Conservation (phyloP, 331 rosid genomes). For the Telfairia occidentalis region DNA sequence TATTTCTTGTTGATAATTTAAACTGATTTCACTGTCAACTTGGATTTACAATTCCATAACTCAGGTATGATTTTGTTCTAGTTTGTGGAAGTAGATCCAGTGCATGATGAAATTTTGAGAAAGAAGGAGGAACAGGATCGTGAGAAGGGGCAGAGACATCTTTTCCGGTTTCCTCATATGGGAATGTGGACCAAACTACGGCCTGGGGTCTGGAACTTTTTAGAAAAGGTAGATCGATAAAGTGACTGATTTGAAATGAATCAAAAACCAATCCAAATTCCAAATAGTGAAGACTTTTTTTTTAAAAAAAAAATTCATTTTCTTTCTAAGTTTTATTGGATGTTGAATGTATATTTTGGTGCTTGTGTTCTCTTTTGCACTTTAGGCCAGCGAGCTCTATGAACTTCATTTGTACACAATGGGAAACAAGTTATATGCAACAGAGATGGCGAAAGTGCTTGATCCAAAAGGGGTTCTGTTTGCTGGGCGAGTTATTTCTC, state of each 20-base stretch:
- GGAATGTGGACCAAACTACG: conserved; percentile 99
- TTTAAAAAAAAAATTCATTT: neutral
- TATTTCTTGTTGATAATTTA: conserved; percentile 19
- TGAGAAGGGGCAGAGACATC: conserved; percentile 62
- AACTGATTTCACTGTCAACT: conserved; percentile 5
- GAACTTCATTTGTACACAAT: conserved; percentile 97
- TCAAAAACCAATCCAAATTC: neutral
- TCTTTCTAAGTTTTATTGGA: neutral
- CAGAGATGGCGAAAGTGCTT: conserved; percentile 97
- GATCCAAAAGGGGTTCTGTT: conserved; percentile 83
- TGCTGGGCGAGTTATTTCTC: conserved; percentile 90
- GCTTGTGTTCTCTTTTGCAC: conserved; percentile 18
- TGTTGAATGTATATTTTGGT: conserved; percentile 14
- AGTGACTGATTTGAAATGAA: neutral
- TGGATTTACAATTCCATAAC: conserved; percentile 6
- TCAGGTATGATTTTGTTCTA: conserved; percentile 18
- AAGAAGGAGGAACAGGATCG: conserved; percentile 88
- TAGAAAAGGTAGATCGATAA: conserved; percentile 65
- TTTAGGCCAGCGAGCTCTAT: conserved; percentile 83
- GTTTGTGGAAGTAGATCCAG: conserved; percentile 91
- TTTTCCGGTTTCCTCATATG: conserved; percentile 91
- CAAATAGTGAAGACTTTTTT: neutral
- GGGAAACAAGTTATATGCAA: conserved; percentile 97
- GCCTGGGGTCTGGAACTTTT: conserved; percentile 93
- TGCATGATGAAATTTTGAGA: conserved; percentile 85